These are phyloP conservation scores for Conringia planisiliqua DNA, from an alignment of 345 rosid genomes.

Conservation along the genomic window DNA sequence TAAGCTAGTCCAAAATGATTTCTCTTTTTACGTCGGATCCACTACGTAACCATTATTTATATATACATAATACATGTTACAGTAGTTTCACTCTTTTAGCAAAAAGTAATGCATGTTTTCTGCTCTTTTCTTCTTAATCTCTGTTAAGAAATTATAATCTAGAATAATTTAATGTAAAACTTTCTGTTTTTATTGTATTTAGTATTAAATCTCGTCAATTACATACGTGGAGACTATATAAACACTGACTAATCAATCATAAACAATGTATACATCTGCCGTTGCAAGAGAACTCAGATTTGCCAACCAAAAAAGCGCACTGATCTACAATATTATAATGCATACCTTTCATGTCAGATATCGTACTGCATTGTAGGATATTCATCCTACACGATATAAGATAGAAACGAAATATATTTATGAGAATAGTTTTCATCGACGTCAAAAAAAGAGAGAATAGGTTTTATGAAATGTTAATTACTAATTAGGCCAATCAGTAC, in stretches of 20 bases:
- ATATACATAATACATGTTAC: too few relatives aligned
- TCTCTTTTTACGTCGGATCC: background rate
- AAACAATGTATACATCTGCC: conserved; percentile 1
- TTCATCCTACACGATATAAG: too few relatives aligned
- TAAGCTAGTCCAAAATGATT: background rate
- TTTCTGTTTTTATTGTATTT: background rate
- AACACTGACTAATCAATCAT: background rate
- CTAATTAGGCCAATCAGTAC: too few relatives aligned
- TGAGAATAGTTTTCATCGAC: too few relatives aligned
- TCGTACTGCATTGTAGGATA: too few relatives aligned
- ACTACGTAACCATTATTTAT: background rate
- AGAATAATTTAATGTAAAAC: background rate
- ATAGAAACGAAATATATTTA: too few relatives aligned
- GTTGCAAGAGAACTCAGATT: background rate
- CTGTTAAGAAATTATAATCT: background rate
- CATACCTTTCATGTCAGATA: too few relatives aligned
- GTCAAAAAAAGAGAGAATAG: too few relatives aligned
- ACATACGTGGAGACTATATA: too few relatives aligned
- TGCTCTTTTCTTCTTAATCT: too few relatives aligned
- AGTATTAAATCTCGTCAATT: background rate
- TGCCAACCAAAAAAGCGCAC: conserved; percentile 18
- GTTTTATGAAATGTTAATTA: too few relatives aligned
- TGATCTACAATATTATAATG: background rate
- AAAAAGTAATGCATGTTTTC: too few relatives aligned
- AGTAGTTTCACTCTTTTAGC: background rate